Evolutionary conservation across 2,329 filamentous ascomycete genomes (phyloP).

Genomic region (Paracoccidioides brasiliensis): DNA sequence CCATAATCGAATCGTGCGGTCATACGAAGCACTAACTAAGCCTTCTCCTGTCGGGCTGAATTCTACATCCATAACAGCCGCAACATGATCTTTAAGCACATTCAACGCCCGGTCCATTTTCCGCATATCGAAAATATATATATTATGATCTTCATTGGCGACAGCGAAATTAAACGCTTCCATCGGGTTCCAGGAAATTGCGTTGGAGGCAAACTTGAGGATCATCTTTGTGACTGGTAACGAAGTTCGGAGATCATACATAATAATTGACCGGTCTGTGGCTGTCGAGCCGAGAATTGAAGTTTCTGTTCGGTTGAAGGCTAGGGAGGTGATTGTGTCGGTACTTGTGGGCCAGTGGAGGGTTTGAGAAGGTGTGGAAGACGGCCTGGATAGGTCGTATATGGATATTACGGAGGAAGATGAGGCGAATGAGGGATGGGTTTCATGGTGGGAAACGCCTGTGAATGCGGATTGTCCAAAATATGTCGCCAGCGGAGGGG

Average conservation of each 20-base stretch:
- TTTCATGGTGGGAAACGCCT: constrained; percentile 68
- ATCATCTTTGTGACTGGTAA: constrained; percentile 70
- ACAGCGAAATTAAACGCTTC: constrained; percentile 91
- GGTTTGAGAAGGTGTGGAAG: constrained; percentile 63
- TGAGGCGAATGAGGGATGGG: constrained; percentile 61
- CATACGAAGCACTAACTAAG: constrained; percentile 78
- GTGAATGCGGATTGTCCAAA: constrained; percentile 75
- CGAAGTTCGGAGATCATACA: constrained; percentile 84
- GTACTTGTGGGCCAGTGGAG: constrained; percentile 76
- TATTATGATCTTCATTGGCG: constrained; percentile 88
- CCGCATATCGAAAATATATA: constrained; percentile 87
- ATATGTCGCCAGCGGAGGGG: constrained; percentile 70
- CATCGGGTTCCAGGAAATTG: constrained; percentile 88
- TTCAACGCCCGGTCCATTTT: constrained; percentile 80
- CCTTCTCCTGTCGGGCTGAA: constrained; percentile 92
- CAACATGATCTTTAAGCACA: constrained; percentile 77
- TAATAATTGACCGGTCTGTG: constrained; percentile 70
- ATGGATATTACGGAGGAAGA: constrained; percentile 68
- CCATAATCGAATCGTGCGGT: constrained; percentile 80
- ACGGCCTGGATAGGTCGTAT: constrained; percentile 74
- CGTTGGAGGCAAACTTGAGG: constrained; percentile 70
- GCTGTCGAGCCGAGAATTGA: constrained; percentile 77
- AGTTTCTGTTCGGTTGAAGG: constrained; percentile 90
- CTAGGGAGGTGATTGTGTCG: constrained; percentile 77
- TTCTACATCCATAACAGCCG: constrained; percentile 91